These are phyloP conservation scores for Colletotrichum salicis DNA, from an alignment of 2,329 filamentous ascomycete genomes.

Conservation along the genomic window DNA sequence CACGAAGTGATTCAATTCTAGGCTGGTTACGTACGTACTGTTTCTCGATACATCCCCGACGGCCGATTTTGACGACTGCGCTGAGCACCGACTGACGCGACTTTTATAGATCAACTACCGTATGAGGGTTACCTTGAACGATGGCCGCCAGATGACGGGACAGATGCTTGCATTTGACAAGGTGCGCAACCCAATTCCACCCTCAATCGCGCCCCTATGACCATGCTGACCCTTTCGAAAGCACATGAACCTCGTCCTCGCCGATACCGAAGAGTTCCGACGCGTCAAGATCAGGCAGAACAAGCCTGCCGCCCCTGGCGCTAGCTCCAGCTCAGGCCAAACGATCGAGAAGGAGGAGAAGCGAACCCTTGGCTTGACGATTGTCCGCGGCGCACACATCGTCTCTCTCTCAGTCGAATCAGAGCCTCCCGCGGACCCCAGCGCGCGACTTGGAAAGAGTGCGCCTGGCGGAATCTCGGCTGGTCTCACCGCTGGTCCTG, in stretches of 20 bases:
- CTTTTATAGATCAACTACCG: conserved; percentile 93
- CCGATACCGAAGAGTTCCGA: conserved; percentile 98
- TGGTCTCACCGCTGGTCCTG: conserved; percentile 83
- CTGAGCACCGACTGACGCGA: background rate
- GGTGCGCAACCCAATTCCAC: conserved; percentile 58
- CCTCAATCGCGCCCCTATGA: conserved; percentile 20
- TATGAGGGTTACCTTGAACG: conserved; percentile 95
- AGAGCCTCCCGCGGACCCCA: conserved; percentile 92
- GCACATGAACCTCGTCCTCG: conserved; percentile 99
- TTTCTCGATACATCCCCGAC: background rate
- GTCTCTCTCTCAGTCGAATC: conserved; percentile 96
- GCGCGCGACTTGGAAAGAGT: conserved; percentile 84
- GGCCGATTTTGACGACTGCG: background rate
- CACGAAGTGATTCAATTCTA: conserved; percentile 59
- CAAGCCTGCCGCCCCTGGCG: conserved; percentile 74
- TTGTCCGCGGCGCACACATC: conserved; percentile 93
- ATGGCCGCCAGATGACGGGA: conserved; percentile 95
- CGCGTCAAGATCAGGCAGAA: conserved; percentile 86
- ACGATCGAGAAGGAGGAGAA: conserved; percentile 94
- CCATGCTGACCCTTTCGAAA: conserved; percentile 48
- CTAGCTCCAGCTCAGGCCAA: conserved; percentile 69
- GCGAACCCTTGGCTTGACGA: conserved; percentile 93
- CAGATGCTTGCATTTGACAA: conserved; percentile 99
- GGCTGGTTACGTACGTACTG: conserved; percentile 76
- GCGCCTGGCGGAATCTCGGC: conserved; percentile 75